Evolutionary conservation across 163 green algal species (phyloP).

Genomic region (Prototheca wickerhamii): DNA sequence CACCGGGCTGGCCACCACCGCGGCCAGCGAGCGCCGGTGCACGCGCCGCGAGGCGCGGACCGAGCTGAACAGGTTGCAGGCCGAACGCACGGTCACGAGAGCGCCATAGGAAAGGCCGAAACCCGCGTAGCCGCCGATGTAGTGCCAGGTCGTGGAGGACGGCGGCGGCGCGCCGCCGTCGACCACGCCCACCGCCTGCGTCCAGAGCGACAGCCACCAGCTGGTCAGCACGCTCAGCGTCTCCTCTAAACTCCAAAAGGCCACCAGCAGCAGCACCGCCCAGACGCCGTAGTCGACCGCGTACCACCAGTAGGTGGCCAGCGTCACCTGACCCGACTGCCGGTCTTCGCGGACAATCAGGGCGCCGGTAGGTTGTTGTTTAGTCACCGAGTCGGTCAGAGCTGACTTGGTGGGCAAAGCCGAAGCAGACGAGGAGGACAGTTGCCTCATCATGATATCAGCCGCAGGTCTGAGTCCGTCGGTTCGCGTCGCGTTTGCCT

Average conservation of each 20-base stretch:
- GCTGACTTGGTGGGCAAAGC: too few relatives aligned
- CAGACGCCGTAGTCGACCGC: constrained; percentile 28
- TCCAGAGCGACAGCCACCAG: constrained; percentile 41
- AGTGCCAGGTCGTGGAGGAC: too few relatives aligned
- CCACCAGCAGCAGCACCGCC: constrained; percentile 16
- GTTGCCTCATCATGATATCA: too few relatives aligned
- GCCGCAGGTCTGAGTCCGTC: too few relatives aligned
- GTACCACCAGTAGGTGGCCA: constrained; percentile 30
- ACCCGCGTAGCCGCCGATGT: constrained; percentile 37
- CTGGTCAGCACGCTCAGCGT: constrained; percentile 35
- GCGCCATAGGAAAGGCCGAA: constrained; percentile 26
- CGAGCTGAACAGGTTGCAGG: constrained; percentile 29
- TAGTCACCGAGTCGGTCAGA: too few relatives aligned
- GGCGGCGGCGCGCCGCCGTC: neutral
- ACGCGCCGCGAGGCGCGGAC: constrained; percentile 23
- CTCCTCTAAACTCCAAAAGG: constrained; percentile 39
- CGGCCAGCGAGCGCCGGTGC: constrained; percentile 15
- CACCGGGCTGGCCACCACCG: constrained; percentile 21
- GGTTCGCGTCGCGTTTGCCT: too few relatives aligned
- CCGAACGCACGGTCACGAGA: constrained; percentile 18
- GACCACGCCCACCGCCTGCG: constrained; percentile 14
- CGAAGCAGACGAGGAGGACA: too few relatives aligned
- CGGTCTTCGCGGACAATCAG: constrained; percentile 36
- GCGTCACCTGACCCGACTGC: constrained; percentile 22
- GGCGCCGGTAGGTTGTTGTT: too few relatives aligned